Percentiles rank a stretch among this genome's conserved stretches.
Evolutionary conservation across 2,329 filamentous ascomycete genomes (phyloP).

Genomic region (Scleromitrula shiraiana): DNA sequence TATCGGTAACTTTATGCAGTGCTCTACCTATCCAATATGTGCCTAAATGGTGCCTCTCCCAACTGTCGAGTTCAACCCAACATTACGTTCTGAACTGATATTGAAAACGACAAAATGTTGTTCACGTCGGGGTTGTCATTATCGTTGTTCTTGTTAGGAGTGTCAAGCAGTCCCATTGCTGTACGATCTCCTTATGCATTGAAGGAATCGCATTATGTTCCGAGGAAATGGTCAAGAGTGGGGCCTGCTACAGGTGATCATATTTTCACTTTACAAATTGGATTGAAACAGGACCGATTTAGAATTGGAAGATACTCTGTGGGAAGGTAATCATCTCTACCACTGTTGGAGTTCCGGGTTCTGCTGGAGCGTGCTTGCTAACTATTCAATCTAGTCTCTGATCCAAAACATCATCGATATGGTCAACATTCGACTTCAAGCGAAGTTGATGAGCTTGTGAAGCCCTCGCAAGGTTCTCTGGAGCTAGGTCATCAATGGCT

Average conservation of each 20-base stretch:
- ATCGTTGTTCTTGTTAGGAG: neutral
- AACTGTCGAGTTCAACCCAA: no score
- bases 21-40: no score
- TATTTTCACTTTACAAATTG: neutral
- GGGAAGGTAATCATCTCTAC: neutral
- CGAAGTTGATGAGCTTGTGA: conserved; percentile 45
- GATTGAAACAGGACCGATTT: neutral
- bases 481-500: conserved; percentile 49
- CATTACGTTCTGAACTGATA: no score
- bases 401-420: conserved; percentile 45
- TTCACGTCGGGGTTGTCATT: neutral
- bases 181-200: conserved; percentile 11
- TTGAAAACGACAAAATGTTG: neutral
- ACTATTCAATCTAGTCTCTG: conserved; percentile 35
- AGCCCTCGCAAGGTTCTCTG: conserved; percentile 43
- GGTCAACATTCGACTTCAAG: conserved; percentile 44
- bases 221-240: neutral
- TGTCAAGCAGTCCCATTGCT: conserved; percentile 25
- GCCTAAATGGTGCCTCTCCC: no score
- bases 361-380: neutral
- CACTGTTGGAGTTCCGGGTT: neutral
- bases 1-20: no score
- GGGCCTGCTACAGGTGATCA: neutral
- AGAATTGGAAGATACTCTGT: conserved; percentile 1
- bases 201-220: neutral